phyloP scores from a whole-genome alignment of 1,284 basidiomycete genomes.

The Cryptococcus hybrid region DNA sequence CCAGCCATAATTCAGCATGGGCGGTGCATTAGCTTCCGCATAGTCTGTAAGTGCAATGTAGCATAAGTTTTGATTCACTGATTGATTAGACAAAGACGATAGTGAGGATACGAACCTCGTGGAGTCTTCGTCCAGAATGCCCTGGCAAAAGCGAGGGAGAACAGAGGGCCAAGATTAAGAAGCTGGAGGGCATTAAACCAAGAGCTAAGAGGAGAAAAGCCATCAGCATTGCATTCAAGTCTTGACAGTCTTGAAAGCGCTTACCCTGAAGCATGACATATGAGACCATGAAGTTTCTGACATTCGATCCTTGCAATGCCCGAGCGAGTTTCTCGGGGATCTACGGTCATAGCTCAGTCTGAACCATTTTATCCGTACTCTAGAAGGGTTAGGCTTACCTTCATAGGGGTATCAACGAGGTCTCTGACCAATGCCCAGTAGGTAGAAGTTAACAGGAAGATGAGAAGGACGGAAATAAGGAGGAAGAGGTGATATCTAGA shows the following conservation, averaged over 20 bases:
- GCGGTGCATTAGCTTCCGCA: slow-evolving; percentile 94
- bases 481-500: slow-evolving; percentile 89
- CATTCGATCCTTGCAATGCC: slow-evolving; percentile 65
- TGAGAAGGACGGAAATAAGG: slow-evolving; percentile 91
- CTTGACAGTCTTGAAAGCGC: not conserved
- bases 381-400: slow-evolving; percentile 22
- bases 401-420: slow-evolving; percentile 74
- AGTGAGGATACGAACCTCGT: slow-evolving; percentile 60
- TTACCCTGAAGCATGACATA: slow-evolving; percentile 90
- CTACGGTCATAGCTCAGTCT: slow-evolving; percentile 51
- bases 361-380: not conserved
- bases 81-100: not conserved
- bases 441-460: slow-evolving; percentile 86
- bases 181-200: slow-evolving; percentile 95
- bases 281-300: slow-evolving; percentile 86
- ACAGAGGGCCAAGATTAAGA: slow-evolving; percentile 79
- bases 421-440: slow-evolving; percentile 86
- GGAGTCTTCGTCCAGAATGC: slow-evolving; percentile 75
- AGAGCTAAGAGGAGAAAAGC: slow-evolving; percentile 57
- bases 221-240: too few species aligned
- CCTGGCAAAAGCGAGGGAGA: slow-evolving; percentile 69
- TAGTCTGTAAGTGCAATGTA: slow-evolving; percentile 60
- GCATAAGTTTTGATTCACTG: not conserved
- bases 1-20: slow-evolving; percentile 89
- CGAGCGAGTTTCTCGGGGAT: slow-evolving; percentile 85